Percentiles rank a stretch among this genome's conserved stretches.
phyloP scores from a whole-genome alignment of 2,329 filamentous ascomycete species.

The Colletotrichum cuscutae region DNA sequence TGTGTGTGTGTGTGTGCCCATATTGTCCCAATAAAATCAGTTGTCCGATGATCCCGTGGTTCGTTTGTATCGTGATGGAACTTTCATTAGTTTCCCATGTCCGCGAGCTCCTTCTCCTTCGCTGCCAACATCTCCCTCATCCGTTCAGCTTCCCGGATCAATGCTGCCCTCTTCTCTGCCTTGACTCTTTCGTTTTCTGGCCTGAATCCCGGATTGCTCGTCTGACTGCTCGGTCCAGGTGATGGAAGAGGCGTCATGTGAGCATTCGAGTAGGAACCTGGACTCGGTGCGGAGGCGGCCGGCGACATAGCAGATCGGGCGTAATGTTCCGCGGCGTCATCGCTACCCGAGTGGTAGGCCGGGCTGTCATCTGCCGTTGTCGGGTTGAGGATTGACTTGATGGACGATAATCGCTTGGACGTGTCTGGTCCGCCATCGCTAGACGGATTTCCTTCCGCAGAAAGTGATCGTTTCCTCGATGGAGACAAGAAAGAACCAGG shows the following conservation, averaged over 20 bases:
- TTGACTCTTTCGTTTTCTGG: slow-evolving; percentile 63
- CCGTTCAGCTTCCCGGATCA: slow-evolving; percentile 78
- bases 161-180: slow-evolving; percentile 70
- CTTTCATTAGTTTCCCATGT: slow-evolving; percentile 39
- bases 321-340: slow-evolving; percentile 51
- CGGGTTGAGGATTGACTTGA: slow-evolving; percentile 80
- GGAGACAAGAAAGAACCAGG: slow-evolving; percentile 70
- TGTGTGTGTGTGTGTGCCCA: slow-evolving; percentile 7
- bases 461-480: slow-evolving; percentile 75
- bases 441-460: slow-evolving; percentile 57
- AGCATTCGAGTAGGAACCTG: slow-evolving; percentile 49
- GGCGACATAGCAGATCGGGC: slow-evolving; percentile 56
- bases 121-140: slow-evolving; percentile 79
- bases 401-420: slow-evolving; percentile 75
- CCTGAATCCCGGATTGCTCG: slow-evolving; percentile 43
- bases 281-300: slow-evolving; percentile 53
- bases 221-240: slow-evolving; percentile 38
- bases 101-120: slow-evolving; percentile 78
- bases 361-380: slow-evolving; percentile 42
- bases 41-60: background rate
- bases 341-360: slow-evolving; percentile 40
- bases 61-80: slow-evolving; percentile 28
- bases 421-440: slow-evolving; percentile 56
- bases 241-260: slow-evolving; percentile 40
- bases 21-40: background rate